Evolutionary conservation across 352 stramenopile genomes (phyloP).

Genomic region (Pythium insidiosum): DNA sequence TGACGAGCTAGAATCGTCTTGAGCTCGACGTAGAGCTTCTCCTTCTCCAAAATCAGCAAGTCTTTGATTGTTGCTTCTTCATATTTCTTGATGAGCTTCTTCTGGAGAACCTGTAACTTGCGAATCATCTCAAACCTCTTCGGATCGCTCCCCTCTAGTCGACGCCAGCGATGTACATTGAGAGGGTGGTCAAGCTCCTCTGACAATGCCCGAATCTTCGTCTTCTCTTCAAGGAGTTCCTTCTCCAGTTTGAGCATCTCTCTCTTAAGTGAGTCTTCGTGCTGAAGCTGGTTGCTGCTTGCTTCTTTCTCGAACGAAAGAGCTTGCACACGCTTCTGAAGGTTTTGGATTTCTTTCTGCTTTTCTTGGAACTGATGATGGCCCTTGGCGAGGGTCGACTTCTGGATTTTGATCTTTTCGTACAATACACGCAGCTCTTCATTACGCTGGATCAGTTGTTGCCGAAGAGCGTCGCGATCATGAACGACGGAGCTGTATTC

Average conservation of each 20-base stretch:
- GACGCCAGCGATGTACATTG: conserved; percentile 90
- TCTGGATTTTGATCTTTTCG: conserved; percentile 90
- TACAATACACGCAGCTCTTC: conserved; percentile 84
- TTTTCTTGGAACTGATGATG: conserved; percentile 70
- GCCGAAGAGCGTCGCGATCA: conserved; percentile 78
- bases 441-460: conserved; percentile 85
- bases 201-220: conserved; percentile 80
- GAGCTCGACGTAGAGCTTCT: conserved; percentile 90
- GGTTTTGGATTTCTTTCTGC: conserved; percentile 34
- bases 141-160: conserved; percentile 85
- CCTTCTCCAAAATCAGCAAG: conserved; percentile 76
- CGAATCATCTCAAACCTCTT: conserved; percentile 84
- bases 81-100: conserved; percentile 76
- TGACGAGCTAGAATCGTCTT: conserved; percentile 86
- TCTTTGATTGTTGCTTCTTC: conserved; percentile 65
- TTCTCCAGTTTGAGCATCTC: conserved; percentile 64
- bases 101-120: conserved; percentile 85
- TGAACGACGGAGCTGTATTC: conserved; percentile 79
- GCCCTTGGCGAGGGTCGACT: conserved; percentile 76
- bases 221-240: conserved; percentile 74
- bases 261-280: conserved; percentile 46
- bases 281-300: conserved; percentile 52
- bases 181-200: conserved; percentile 88
- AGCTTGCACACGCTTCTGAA: conserved; percentile 53
- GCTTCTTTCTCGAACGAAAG: conserved; percentile 49